Evolutionary conservation across 78 protist species (phyloP), one percentile per base, ranked within the genome.

Genomic region (Cavenderia fasciculata): DNA sequence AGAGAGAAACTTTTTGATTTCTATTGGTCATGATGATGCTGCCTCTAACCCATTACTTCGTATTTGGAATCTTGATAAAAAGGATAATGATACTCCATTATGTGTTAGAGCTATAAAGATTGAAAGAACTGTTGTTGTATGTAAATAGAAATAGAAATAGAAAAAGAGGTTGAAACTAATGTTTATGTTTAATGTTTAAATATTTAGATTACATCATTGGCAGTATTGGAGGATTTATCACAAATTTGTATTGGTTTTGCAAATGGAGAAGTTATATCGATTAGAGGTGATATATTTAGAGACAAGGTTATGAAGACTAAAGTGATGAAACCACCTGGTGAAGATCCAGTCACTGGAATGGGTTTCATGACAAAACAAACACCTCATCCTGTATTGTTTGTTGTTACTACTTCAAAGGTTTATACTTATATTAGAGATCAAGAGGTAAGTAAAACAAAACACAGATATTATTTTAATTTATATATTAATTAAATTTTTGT

Each of bases 241-340:
- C 92, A 86, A 16, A 90, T 90, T 44, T 59, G 59, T 0, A 56
- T 90, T 38, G 94, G 94, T 62, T 59, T 74, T 27, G 88, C 74
- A 43, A 69, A 78, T 78, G 94, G 94, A n/a, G 89, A 82, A 34
- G 74, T 77, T 5, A 57, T 82, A 21, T 4, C 74, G 11, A 77
- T 90, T 46, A 43, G 74, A 61, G 87, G 82, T 23, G 87, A 79
- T 57, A 77, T 77, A 31, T 72, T 77, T 44, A 62, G 87, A 69
- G 87, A 88, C 47, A 74, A 69, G 38, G 61, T 61, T 33, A 86
- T 75, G 19, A 75, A 86, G 44, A 77, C 63, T 43, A 86, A 66
- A 46, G 29, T 74, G 11, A 66, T 74, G 33, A 72, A 47, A 31
- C 59, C 10, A 23, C 75, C 87, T 47, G 56, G 71, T 6, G 86